phyloP scores from a whole-genome alignment of 345 rosid genomes.

The Eucalyptus coolabah region DNA sequence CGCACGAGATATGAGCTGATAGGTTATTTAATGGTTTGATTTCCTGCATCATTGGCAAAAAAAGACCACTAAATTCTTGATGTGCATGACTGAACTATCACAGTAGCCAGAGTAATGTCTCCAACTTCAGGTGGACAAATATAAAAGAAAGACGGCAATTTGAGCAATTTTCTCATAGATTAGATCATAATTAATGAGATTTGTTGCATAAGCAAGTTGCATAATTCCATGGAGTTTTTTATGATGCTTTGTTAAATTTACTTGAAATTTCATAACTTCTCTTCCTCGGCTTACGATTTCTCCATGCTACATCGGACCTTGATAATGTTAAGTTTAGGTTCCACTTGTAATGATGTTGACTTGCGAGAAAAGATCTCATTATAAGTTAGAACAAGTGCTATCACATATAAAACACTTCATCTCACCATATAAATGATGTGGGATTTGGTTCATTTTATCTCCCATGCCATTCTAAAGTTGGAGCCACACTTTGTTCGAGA shows the following conservation, averaged over 20 bases:
- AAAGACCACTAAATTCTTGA: neutral
- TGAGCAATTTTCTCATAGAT: neutral
- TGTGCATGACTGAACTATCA: neutral
- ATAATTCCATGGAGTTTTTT: neutral
- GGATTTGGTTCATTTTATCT: too few relatives aligned
- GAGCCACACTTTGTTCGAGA: too few relatives aligned
- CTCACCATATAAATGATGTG: too few relatives aligned
- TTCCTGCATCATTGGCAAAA: neutral
- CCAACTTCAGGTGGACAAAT: neutral
- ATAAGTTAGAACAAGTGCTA: too few relatives aligned
- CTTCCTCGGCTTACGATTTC: neutral
- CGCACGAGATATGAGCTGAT: neutral
- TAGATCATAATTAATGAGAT: neutral
- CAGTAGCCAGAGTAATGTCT: neutral
- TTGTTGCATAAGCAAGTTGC: neutral
- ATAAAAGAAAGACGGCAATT: neutral
- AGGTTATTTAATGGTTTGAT: neutral
- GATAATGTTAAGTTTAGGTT: too few relatives aligned
- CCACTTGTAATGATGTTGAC: too few relatives aligned
- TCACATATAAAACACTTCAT: too few relatives aligned
- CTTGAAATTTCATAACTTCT: neutral
- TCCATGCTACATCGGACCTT: too few relatives aligned
- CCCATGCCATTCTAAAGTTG: too few relatives aligned
- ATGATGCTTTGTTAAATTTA: neutral
- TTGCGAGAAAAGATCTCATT: too few relatives aligned